Evolutionary conservation across 768 basidiomycete genomes (phyloP), one percentile per base, ranked within the genome.

Genomic region (Lentinula lateritia): DNA sequence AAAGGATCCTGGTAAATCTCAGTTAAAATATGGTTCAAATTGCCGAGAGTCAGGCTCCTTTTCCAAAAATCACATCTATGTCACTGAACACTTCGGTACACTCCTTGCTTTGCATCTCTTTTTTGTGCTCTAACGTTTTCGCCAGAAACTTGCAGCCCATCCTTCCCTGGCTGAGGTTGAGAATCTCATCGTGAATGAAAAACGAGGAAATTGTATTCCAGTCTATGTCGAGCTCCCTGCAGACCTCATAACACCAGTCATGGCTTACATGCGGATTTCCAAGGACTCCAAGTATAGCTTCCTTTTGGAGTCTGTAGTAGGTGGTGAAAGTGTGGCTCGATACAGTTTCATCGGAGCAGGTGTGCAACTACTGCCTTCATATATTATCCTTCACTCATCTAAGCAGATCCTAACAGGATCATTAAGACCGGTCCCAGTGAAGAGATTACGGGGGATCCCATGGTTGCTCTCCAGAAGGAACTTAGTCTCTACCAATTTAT

Each of bases 331-430:
- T 70, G 77, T 96, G 52, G 95, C 91, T 38, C 85, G 97, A 58
- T 99, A 96, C 75, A 94, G 92, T 69, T 98, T 98, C 75, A 90
- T 99, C 63, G 97, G 97, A 42, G 87, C 95, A 72, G 93, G 96
- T 96, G 70, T 69, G 77, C 73, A 50, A 13, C 58, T 38, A 38
- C 12, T 63, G 32, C 16, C 60, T 15, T 32, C 35, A 13, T 52
- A n/a, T 58, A n/a, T 3, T 34, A 10, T 58, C 39, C 28, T 38
- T 46, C 59, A 50, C 23, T 48, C 52, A 38, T 50, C 39, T 45
- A 50, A 48, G 34, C 68, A 97, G 97, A 98, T 75, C 97, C 97
- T 12, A 82, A 95, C 71, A 96, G 96, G 75, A 83, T 95, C 54
- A 82, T 98, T 67, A 90, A 89, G 68, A 90, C 92, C 7, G 97